Conservation (phyloP, 495 filamentous ascomycete genomes). For the Corynascus novoguineensis region DNA sequence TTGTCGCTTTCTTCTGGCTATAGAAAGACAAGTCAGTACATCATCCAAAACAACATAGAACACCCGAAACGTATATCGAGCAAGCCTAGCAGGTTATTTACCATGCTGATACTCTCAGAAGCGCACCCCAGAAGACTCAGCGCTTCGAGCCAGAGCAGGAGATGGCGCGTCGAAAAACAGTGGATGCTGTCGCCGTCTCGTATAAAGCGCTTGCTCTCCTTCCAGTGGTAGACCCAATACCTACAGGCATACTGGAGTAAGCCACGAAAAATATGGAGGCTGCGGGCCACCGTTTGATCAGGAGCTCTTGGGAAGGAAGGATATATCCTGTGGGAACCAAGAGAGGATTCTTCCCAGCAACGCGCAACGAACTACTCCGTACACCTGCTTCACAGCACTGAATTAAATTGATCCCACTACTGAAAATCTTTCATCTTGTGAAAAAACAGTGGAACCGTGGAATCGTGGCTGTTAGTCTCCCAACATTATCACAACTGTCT, state of each 20-base stretch:
- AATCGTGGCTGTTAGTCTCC: no score
- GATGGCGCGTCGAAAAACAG: conserved; percentile 38
- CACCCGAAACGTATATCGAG: conserved; percentile 16
- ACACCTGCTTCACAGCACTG: no score
- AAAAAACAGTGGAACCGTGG: no score
- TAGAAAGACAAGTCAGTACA: conserved; percentile 5
- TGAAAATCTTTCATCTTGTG: no score
- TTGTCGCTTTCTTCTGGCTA: conserved; percentile 3
- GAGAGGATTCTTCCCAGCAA: no score
- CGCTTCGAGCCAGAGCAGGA: conserved; percentile 34
- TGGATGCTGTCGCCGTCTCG: conserved; percentile 24
- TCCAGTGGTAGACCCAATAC: conserved; percentile 46
- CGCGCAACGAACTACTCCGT: no score
- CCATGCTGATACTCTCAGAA: conserved; percentile 24
- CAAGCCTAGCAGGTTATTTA: conserved; percentile 18
- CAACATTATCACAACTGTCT: no score
- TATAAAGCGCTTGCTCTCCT: conserved; percentile 25
- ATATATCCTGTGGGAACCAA: no score
- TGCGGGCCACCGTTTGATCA: no score
- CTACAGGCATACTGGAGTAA: conserved; percentile 35
- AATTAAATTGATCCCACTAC: no score
- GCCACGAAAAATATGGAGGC: no score
- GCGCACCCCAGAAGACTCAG: conserved; percentile 32
- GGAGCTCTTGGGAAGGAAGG: no score
- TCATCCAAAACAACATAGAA: neutral